Evolutionary conservation across 371 early-diverging fungal species (phyloP).

Genomic region (Enteropsectra breve): DNA sequence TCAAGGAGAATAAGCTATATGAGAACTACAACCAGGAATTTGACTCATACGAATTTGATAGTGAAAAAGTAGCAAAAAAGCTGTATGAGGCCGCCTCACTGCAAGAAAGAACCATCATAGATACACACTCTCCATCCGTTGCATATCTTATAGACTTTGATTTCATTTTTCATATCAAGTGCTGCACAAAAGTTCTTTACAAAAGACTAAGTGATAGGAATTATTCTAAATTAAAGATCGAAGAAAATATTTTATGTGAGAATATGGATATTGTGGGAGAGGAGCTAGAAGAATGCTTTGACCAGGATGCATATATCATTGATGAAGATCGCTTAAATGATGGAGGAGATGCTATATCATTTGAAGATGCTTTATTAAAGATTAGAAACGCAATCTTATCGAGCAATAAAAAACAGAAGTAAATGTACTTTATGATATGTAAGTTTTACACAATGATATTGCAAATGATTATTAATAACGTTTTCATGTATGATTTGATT

Average conservation of each 20-base stretch:
- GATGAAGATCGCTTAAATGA: too few relatives aligned
- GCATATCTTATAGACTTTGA: constrained; percentile 69
- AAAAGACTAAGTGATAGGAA: constrained; percentile 72
- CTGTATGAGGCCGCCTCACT: too few relatives aligned
- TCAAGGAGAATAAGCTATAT: constrained; percentile 73
- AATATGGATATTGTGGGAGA: constrained; percentile 88
- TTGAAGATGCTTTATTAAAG: too few relatives aligned
- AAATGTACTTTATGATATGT: too few relatives aligned
- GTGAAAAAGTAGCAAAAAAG: constrained; percentile 67
- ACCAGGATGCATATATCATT: constrained; percentile 36
- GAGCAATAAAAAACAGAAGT: too few relatives aligned
- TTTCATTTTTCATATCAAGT: constrained; percentile 75
- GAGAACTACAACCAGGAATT: constrained; percentile 74
- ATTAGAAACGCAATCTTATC: background rate
- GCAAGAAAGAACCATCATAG: constrained; percentile 50
- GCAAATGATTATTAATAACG: too few relatives aligned
- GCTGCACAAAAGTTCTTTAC: constrained; percentile 69
- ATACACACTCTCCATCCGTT: constrained; percentile 55
- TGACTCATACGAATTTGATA: constrained; percentile 76
- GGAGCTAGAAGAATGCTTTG: constrained; percentile 73
- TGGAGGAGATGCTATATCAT: too few relatives aligned
- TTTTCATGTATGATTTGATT: too few relatives aligned
- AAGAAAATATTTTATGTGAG: constrained; percentile 89
- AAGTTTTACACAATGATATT: too few relatives aligned
- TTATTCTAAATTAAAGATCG: constrained; percentile 74